Conservation (phyloP, 2,329 filamentous ascomycete genomes). For the Aphanocladium album region DNA sequence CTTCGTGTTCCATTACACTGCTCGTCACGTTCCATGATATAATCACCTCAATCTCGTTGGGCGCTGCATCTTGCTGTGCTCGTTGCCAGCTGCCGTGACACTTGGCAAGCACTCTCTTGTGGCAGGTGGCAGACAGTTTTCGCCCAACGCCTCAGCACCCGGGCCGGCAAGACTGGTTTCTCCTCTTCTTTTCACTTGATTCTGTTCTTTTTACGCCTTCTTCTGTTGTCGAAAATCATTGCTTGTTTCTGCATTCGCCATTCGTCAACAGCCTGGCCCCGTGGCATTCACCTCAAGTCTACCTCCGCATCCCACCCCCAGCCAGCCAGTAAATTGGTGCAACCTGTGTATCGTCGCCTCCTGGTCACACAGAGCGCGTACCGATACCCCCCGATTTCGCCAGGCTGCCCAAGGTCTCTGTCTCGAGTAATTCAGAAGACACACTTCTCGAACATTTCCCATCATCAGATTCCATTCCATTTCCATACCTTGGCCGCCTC, state of each 20-base stretch:
- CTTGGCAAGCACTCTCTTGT: conserved; percentile 10
- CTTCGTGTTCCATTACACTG: neutral
- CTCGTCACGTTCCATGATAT: neutral
- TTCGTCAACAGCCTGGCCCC: neutral
- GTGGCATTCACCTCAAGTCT: neutral
- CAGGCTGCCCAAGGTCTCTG: neutral
- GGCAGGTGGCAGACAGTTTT: conserved; percentile 11
- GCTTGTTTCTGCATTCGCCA: neutral
- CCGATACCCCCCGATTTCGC: neutral
- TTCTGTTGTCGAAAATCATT: neutral
- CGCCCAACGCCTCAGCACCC: conserved; percentile 7
- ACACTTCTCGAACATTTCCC: too few species aligned
- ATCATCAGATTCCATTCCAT: neutral
- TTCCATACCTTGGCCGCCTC: neutral
- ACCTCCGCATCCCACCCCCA: neutral
- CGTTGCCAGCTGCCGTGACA: conserved; percentile 12
- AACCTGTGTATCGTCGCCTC: neutral
- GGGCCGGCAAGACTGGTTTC: neutral
- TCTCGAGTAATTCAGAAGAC: neutral
- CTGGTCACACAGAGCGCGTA: conserved; percentile 3
- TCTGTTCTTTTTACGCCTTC: neutral
- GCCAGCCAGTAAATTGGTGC: neutral
- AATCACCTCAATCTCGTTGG: neutral
- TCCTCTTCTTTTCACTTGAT: neutral
- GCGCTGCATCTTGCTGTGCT: neutral